Percentiles rank a stretch among this genome's conserved stretches.
phyloP scores from a whole-genome alignment of 169 alveolate genomes.

The Plasmodium coatneyi region DNA sequence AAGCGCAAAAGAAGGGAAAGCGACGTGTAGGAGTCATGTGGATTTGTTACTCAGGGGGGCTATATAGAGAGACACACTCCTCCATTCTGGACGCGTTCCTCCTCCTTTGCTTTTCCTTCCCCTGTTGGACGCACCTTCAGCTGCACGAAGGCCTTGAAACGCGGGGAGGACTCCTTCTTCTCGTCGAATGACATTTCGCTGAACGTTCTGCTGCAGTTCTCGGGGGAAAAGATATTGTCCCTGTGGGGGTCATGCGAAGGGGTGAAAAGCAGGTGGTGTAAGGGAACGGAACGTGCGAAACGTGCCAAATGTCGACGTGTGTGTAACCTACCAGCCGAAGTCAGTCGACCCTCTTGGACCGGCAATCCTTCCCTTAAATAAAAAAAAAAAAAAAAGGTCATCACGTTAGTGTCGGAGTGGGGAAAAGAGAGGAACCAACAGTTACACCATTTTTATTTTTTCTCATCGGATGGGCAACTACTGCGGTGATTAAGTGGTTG shows the following conservation, averaged over 20 bases:
- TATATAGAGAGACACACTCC: not conserved
- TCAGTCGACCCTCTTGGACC: slow-evolving; percentile 35
- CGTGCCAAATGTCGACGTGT: not conserved
- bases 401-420: not conserved
- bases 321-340: slow-evolving; percentile 45
- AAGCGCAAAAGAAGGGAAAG: not conserved
- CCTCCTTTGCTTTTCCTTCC: too few species aligned
- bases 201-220: slow-evolving; percentile 13
- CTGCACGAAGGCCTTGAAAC: slow-evolving; percentile 54
- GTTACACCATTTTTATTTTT: not conserved
- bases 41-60: not conserved
- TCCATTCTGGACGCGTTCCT: not conserved
- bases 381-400: not conserved
- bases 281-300: not conserved
- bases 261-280: not conserved
- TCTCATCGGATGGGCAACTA: not conserved
- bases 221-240: slow-evolving; percentile 62
- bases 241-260: slow-evolving; percentile 3
- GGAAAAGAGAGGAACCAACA: not conserved
- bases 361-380: slow-evolving; percentile 21
- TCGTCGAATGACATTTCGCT: slow-evolving; percentile 55
- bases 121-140: slow-evolving; percentile 28
- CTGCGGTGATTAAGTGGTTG: not conserved
- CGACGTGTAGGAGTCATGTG: not conserved
- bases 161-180: slow-evolving; percentile 44